Evolutionary conservation across 2,329 filamentous ascomycete species (phyloP).

Genomic region (Arthrinium phaeospermum): DNA sequence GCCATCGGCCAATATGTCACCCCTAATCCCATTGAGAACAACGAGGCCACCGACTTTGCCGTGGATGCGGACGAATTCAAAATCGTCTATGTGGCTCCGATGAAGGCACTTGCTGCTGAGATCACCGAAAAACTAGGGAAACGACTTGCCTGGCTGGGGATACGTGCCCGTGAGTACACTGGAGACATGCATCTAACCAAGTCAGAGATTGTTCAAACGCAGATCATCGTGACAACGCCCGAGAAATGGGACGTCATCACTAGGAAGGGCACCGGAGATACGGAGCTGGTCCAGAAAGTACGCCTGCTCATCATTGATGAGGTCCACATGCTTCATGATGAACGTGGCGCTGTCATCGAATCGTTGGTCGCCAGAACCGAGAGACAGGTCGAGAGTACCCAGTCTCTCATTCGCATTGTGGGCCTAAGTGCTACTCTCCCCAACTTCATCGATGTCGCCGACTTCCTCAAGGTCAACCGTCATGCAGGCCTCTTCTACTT

Average conservation of each 20-base stretch:
- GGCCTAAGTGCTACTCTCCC: constrained; percentile 94
- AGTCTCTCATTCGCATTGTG: constrained; percentile 94
- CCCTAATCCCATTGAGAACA: constrained; percentile 79
- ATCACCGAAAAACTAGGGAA: constrained; percentile 94
- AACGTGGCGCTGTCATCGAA: constrained; percentile 93
- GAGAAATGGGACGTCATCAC: constrained; percentile 99
- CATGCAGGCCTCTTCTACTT: constrained; percentile 96
- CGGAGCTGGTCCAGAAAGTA: constrained; percentile 96
- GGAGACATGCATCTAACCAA: constrained; percentile 99
- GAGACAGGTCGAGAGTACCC: constrained; percentile 95
- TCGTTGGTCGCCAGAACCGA: constrained; percentile 94
- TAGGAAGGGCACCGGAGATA: constrained; percentile 94
- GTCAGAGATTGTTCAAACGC: constrained; percentile 91
- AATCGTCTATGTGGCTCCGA: constrained; percentile 97
- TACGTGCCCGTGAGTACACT: constrained; percentile 91
- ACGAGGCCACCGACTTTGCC: constrained; percentile 75
- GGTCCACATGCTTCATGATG: constrained; percentile 99
- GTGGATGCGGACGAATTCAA: constrained; percentile 92
- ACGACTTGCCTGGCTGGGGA: constrained; percentile 89
- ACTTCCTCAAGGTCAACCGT: constrained; percentile 95
- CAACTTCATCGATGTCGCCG: constrained; percentile 95
- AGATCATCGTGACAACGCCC: constrained; percentile 97
- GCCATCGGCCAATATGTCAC: constrained; percentile 83
- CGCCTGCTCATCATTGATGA: constrained; percentile 96
- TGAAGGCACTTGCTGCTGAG: constrained; percentile 97